These are phyloP conservation scores for Fragaria vesca DNA, from an alignment of 306 rosid species.

Conservation along the genomic window DNA sequence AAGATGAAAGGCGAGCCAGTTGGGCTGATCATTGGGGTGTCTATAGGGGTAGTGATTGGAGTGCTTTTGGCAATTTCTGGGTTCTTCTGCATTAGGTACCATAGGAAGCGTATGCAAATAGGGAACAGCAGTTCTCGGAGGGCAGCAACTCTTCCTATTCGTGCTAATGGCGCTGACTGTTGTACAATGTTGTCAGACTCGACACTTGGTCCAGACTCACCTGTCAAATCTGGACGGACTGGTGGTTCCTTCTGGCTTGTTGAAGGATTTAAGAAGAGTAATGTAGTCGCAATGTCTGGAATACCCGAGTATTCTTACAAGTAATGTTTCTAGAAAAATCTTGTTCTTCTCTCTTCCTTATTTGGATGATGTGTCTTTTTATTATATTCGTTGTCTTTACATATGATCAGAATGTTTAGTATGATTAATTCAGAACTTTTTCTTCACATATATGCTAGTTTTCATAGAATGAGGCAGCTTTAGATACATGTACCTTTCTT, in stretches of 20 bases:
- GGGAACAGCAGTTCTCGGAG: constrained; percentile 95
- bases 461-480: background rate
- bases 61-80: constrained; percentile 75
- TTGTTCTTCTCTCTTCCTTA: constrained; percentile 16
- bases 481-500: background rate
- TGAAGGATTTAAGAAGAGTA: constrained; percentile 80
- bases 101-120: constrained; percentile 80
- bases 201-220: constrained; percentile 92
- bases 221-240: constrained; percentile 66
- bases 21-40: constrained; percentile 88
- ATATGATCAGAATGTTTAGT: background rate
- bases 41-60: constrained; percentile 93
- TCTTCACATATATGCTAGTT: background rate
- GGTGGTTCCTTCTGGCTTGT: constrained; percentile 74
- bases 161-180: constrained; percentile 84
- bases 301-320: constrained; percentile 89
- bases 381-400: background rate
- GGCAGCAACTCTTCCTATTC: constrained; percentile 82
- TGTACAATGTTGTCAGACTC: constrained; percentile 79
- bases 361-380: constrained; percentile 12
- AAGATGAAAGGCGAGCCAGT: constrained; percentile 83
- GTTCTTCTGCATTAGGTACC: constrained; percentile 75
- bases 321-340: constrained; percentile 43
- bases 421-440: background rate
- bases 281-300: constrained; percentile 82